Conservation (phyloP, 345 rosid genomes). For the Orychophragmus violaceus region DNA sequence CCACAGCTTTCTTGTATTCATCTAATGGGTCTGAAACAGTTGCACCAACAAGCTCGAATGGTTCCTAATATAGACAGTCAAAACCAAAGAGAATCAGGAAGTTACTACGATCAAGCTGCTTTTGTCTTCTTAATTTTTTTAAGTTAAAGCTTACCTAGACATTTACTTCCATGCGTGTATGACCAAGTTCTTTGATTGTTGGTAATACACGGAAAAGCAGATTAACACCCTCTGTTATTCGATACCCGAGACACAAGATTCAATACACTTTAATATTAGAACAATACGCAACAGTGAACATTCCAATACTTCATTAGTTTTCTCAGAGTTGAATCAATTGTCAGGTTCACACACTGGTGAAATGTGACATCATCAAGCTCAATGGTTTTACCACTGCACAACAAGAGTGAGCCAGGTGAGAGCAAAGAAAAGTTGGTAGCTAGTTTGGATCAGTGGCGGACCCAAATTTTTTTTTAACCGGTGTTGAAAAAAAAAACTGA, state of each 20-base stretch:
- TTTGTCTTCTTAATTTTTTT: neutral
- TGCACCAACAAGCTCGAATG: constrained; percentile 69
- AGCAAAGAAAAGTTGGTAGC: neutral
- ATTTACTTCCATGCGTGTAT: constrained; percentile 99
- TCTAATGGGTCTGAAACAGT: constrained; percentile 73
- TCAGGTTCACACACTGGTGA: constrained; percentile 95
- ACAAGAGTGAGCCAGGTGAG: neutral
- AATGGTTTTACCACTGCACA: constrained; percentile 86
- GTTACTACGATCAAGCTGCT: neutral
- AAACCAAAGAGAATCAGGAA: no score
- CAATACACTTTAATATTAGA: neutral
- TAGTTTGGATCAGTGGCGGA: neutral
- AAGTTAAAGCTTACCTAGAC: constrained; percentile 57
- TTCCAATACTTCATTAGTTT: constrained; percentile 81
- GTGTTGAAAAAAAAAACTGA: no score
- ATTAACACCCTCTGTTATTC: constrained; percentile 96
- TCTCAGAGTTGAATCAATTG: constrained; percentile 95
- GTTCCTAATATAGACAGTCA: constrained; percentile 54
- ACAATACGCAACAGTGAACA: neutral
- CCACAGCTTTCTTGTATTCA: constrained; percentile 79
- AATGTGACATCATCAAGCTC: no score
- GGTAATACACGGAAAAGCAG: constrained; percentile 95
- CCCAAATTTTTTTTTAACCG: no score
- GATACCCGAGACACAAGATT: constrained; percentile 52
- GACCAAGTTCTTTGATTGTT: constrained; percentile 94